phyloP scores from a whole-genome alignment of 1,139 yeast genomes.

The Taiozyma sp. region DNA sequence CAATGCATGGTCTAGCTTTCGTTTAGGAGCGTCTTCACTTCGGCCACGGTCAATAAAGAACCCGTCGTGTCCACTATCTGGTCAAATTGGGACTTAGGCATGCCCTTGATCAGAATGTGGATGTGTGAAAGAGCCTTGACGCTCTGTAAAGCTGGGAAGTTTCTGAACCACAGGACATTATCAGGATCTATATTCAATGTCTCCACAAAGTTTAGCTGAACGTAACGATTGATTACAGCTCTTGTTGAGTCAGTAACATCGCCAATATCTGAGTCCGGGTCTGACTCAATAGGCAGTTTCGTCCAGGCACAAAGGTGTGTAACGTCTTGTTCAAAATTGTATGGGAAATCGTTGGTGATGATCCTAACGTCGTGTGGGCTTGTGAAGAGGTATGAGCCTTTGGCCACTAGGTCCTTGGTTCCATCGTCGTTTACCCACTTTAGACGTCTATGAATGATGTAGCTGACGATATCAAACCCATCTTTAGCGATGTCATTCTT shows the following conservation, averaged over 20 bases:
- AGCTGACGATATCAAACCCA: slow-evolving; percentile 10
- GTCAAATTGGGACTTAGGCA: not conserved
- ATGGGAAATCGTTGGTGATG: slow-evolving; percentile 33
- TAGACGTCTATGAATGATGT: slow-evolving; percentile 13
- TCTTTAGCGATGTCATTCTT: slow-evolving; percentile 1
- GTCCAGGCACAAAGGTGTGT: slow-evolving; percentile 36
- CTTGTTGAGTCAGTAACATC: slow-evolving; percentile 20
- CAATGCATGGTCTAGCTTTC: not conserved
- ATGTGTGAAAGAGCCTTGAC: slow-evolving; percentile 55
- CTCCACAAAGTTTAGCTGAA: slow-evolving; percentile 38
- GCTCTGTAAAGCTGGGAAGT: slow-evolving; percentile 58
- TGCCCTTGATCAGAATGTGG: slow-evolving; percentile 45
- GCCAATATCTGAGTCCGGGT: slow-evolving; percentile 18
- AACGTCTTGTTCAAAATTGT: slow-evolving; percentile 27
- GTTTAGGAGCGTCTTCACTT: slow-evolving; percentile 27
- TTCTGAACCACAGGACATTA: slow-evolving; percentile 54
- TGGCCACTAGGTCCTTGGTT: slow-evolving; percentile 7
- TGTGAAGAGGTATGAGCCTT: slow-evolving; percentile 14
- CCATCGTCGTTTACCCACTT: slow-evolving; percentile 11
- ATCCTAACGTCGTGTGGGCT: slow-evolving; percentile 23
- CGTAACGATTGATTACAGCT: slow-evolving; percentile 14
- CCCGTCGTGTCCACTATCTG: slow-evolving; percentile 8
- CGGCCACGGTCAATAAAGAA: slow-evolving; percentile 13
- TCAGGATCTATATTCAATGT: slow-evolving; percentile 32
- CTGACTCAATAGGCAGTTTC: slow-evolving; percentile 32